A percentile compares a stretch with the other conserved stretches of the same genome.
These are phyloP conservation scores for Ceratorhiza oryzae-sativae DNA, from an alignment of 1,284 basidiomycete genomes.

Conservation along the genomic window DNA sequence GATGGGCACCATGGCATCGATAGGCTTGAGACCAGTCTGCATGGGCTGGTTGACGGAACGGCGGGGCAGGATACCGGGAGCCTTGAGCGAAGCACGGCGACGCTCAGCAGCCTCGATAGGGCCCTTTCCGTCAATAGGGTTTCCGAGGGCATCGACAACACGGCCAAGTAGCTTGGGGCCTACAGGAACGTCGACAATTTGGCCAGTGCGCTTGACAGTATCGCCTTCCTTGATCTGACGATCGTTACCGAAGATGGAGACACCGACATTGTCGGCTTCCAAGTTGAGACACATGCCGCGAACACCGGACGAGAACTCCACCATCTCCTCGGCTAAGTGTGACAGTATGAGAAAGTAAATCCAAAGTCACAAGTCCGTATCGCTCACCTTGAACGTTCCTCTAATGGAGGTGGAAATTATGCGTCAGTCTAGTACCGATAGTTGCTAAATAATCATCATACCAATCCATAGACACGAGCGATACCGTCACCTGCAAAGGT, in stretches of 20 bases:
- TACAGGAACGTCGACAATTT: constrained; percentile 99
- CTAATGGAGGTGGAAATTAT: constrained; percentile 56
- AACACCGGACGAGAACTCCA: constrained; percentile 99
- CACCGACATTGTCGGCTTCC: constrained; percentile 99
- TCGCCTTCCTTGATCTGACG: constrained; percentile 99
- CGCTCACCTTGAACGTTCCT: constrained; percentile 86
- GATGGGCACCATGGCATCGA: constrained; percentile 99
- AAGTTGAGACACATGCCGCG: constrained; percentile 99
- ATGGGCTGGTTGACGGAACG: constrained; percentile 99
- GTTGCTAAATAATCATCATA: constrained; percentile 53
- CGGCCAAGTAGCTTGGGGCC: constrained; percentile 95
- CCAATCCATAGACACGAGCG: constrained; percentile 91
- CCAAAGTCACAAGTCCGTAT: constrained; percentile 8
- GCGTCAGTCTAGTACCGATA: constrained; percentile 24
- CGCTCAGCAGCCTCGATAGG: constrained; percentile 93
- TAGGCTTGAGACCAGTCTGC: constrained; percentile 99
- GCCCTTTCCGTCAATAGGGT: constrained; percentile 99
- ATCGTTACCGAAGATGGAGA: constrained; percentile 99
- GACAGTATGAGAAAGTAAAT: constrained; percentile 31
- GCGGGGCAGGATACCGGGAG: constrained; percentile 98
- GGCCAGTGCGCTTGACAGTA: constrained; percentile 99
- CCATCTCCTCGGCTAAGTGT: constrained; percentile 97
- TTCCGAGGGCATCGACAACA: constrained; percentile 98
- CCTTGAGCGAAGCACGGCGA: constrained; percentile 97
- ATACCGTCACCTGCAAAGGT: constrained; percentile 99